These are phyloP conservation scores for Pogostemon cablin DNA, from an alignment of 257 asterid species.

Conservation along the genomic window DNA sequence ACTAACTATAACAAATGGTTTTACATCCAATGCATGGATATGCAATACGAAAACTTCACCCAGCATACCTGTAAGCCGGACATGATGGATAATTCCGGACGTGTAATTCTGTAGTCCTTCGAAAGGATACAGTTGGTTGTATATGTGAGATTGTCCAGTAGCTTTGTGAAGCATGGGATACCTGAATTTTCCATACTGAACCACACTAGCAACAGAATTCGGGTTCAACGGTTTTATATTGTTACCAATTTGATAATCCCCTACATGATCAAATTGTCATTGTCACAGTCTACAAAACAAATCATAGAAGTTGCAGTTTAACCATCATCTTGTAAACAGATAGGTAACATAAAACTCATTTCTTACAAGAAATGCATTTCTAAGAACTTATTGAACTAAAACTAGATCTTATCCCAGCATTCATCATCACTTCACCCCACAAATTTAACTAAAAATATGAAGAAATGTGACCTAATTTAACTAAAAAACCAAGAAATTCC, in stretches of 20 bases:
- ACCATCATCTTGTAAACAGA: background rate
- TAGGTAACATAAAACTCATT: background rate
- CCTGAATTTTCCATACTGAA: constrained; percentile 60
- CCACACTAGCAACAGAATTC: constrained; percentile 60
- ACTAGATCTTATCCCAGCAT: constrained; percentile 1
- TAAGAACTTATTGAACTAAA: constrained; percentile 7
- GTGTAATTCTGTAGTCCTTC: constrained; percentile 84
- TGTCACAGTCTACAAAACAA: constrained; percentile 22
- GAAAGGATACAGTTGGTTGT: constrained; percentile 79
- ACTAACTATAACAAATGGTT: background rate
- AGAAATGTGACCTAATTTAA: background rate
- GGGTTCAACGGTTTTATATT: constrained; percentile 65
- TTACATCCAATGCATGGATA: constrained; percentile 15
- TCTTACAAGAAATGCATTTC: background rate
- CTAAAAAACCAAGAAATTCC: background rate
- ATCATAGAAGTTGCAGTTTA: background rate
- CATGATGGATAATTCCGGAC: constrained; percentile 94
- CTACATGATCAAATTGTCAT: constrained; percentile 43
- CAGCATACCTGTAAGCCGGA: constrained; percentile 70
- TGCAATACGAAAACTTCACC: background rate
- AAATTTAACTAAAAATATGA: background rate
- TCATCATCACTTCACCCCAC: background rate
- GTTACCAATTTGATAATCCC: constrained; percentile 80
- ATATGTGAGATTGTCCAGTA: constrained; percentile 66
- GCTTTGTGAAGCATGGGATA: constrained; percentile 49